These are phyloP conservation scores for Ophiocordyceps robertsii DNA, from an alignment of 2,329 filamentous ascomycete species.

Conservation along the genomic window DNA sequence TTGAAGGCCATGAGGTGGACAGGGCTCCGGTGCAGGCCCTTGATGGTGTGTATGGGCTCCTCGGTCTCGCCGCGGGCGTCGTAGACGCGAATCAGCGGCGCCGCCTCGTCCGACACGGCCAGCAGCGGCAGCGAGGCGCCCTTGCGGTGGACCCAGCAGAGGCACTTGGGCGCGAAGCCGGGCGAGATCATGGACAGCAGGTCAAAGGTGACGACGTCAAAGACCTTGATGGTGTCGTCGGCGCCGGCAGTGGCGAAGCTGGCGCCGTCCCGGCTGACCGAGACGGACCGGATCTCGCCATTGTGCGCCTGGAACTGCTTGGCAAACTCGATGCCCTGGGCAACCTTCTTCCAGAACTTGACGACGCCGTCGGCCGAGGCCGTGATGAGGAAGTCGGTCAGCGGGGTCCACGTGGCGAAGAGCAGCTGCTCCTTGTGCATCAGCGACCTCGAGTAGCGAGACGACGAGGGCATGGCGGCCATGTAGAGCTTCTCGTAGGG, in stretches of 20 bases:
- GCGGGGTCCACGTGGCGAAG: conserved; percentile 76
- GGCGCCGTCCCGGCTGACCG: conserved; percentile 75
- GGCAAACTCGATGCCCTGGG: conserved; percentile 85
- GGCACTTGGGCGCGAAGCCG: conserved; percentile 57
- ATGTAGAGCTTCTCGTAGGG: conserved; percentile 94
- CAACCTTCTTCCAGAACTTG: conserved; percentile 98
- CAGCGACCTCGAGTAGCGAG: conserved; percentile 83
- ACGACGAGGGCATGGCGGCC: conserved; percentile 68
- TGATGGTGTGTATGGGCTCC: conserved; percentile 63
- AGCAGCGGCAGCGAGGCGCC: conserved; percentile 80
- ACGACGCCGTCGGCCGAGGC: conserved; percentile 90
- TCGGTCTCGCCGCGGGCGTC: conserved; percentile 78
- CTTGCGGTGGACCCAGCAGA: conserved; percentile 86
- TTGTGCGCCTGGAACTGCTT: conserved; percentile 93
- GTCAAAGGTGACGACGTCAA: conserved; percentile 77
- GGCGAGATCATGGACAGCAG: conserved; percentile 71
- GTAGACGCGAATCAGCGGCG: conserved; percentile 65
- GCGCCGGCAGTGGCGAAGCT: conserved; percentile 82
- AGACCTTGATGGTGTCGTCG: conserved; percentile 71
- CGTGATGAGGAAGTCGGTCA: conserved; percentile 91
- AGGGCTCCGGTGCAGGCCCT: conserved; percentile 65
- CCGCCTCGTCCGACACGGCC: conserved; percentile 65
- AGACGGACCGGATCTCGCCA: conserved; percentile 72
- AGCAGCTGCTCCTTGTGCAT: conserved; percentile 97
- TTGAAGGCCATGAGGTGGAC: conserved; percentile 86